Percentiles rank a stretch among this genome's conserved stretches.
Evolutionary conservation across 1,284 basidiomycete genomes (phyloP).

Genomic region (Mycena sp.): DNA sequence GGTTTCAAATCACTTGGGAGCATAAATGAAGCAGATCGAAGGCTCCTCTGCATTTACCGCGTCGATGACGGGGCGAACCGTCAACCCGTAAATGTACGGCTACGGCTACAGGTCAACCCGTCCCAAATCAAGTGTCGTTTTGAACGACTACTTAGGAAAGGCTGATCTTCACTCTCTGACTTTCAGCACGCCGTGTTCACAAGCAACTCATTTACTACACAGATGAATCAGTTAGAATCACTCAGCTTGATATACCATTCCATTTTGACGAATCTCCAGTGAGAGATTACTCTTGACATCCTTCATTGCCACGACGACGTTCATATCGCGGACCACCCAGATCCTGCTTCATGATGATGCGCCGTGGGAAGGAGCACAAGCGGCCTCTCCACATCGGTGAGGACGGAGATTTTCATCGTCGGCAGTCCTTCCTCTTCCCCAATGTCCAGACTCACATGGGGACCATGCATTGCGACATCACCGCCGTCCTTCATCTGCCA

Average conservation of each 20-base stretch:
- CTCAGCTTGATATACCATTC: slow-evolving; percentile 1
- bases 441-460: neutral
- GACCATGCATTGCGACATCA: neutral
- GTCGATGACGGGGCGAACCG: too few relatives aligned
- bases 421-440: slow-evolving; percentile 7
- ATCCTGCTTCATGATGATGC: neutral
- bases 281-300: neutral
- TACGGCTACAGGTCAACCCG: too few relatives aligned
- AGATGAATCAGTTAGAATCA: too few relatives aligned
- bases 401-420: slow-evolving; percentile 1
- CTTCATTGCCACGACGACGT: slow-evolving; percentile 19
- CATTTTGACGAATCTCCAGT: slow-evolving; percentile 23
- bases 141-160: too few relatives aligned
- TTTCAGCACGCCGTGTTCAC: too few relatives aligned
- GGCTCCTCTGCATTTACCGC: too few relatives aligned
- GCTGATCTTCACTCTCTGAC: too few relatives aligned
- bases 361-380: slow-evolving; percentile 18
- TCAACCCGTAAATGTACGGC: too few relatives aligned
- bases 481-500: slow-evolving; percentile 18
- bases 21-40: too few relatives aligned
- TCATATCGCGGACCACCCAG: slow-evolving; percentile 18
- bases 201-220: too few relatives aligned
- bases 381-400: neutral
- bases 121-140: too few relatives aligned
- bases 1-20: too few relatives aligned